These are phyloP conservation scores for Phaffia australis DNA, from an alignment of 768 basidiomycete genomes.

Conservation along the genomic window DNA sequence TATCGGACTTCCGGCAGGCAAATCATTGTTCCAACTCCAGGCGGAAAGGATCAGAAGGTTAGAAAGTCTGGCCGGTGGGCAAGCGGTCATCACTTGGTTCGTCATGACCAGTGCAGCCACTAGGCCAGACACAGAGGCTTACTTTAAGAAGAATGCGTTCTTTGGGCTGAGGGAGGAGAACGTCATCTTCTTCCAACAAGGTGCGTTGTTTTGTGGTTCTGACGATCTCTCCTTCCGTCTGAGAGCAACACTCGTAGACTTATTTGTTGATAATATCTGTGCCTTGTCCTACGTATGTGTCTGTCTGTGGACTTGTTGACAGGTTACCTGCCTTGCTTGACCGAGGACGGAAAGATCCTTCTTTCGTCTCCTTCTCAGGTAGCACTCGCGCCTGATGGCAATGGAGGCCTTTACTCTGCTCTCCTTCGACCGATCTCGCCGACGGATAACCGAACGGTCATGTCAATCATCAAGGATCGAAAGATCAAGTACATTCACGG, in stretches of 20 bases:
- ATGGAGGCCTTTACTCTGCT: slow-evolving; percentile 93
- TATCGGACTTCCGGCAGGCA: slow-evolving; percentile 84
- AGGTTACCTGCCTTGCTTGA: slow-evolving; percentile 93
- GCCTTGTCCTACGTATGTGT: background rate
- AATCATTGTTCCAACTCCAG: slow-evolving; percentile 90
- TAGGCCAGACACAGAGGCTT: slow-evolving; percentile 68
- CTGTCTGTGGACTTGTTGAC: background rate
- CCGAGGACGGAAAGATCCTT: slow-evolving; percentile 85
- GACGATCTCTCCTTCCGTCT: slow-evolving; percentile 35
- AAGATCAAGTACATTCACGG: slow-evolving; percentile 80
- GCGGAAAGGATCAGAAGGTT: slow-evolving; percentile 88
- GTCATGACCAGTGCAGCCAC: slow-evolving; percentile 99
- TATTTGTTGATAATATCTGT: slow-evolving; percentile 27
- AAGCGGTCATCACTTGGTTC: slow-evolving; percentile 85
- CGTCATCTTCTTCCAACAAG: slow-evolving; percentile 93
- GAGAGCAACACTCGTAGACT: slow-evolving; percentile 97
- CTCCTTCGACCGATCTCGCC: slow-evolving; percentile 59
- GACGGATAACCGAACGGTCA: slow-evolving; percentile 57
- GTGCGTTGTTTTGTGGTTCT: slow-evolving; percentile 42
- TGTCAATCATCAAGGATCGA: slow-evolving; percentile 66
- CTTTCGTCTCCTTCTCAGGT: slow-evolving; percentile 66
- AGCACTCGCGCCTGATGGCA: slow-evolving; percentile 96
- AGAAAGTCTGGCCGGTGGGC: slow-evolving; percentile 58
- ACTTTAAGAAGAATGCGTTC: slow-evolving; percentile 62
- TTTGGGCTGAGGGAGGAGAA: slow-evolving; percentile 73